Conservation (phyloP, 257 asterid genomes). For the Coffea eugenioides region DNA sequence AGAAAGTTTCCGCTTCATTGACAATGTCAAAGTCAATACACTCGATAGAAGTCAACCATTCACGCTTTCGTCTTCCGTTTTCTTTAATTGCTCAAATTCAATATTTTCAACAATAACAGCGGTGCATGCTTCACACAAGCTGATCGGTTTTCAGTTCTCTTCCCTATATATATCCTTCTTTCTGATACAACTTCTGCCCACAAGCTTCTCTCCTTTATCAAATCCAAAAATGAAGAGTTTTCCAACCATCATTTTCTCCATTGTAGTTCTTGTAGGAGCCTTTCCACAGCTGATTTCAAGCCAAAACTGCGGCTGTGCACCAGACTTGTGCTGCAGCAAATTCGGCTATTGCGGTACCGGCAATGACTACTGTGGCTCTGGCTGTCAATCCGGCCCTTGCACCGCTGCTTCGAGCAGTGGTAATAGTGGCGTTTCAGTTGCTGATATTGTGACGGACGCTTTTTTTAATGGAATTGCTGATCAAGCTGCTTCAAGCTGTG, state of each 20-base stretch:
- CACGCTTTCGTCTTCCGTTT: background rate
- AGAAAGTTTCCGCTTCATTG: background rate
- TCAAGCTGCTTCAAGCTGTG: slow-evolving; percentile 1
- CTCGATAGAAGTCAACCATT: background rate
- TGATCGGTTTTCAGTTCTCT: background rate
- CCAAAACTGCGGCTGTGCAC: slow-evolving; percentile 2
- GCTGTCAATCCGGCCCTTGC: too few relatives aligned
- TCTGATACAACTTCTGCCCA: background rate
- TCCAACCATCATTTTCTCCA: background rate
- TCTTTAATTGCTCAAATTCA: background rate
- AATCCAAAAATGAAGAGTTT: background rate
- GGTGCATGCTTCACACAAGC: background rate
- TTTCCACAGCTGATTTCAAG: slow-evolving; percentile 1
- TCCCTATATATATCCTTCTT: background rate
- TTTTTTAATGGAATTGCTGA: slow-evolving; percentile 11
- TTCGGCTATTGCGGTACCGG: too few relatives aligned
- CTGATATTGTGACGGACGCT: slow-evolving; percentile 2
- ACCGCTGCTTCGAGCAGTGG: slow-evolving; percentile 1
- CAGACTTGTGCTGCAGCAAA: too few relatives aligned
- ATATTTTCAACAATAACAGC: background rate
- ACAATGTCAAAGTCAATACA: background rate
- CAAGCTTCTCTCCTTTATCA: background rate
- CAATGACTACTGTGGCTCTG: too few relatives aligned
- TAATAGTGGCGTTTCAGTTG: too few relatives aligned
- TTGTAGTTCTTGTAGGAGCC: slow-evolving; percentile 1